Evolutionary conservation across 2,329 filamentous ascomycete species (phyloP).

Genomic region (Monascus ruber): DNA sequence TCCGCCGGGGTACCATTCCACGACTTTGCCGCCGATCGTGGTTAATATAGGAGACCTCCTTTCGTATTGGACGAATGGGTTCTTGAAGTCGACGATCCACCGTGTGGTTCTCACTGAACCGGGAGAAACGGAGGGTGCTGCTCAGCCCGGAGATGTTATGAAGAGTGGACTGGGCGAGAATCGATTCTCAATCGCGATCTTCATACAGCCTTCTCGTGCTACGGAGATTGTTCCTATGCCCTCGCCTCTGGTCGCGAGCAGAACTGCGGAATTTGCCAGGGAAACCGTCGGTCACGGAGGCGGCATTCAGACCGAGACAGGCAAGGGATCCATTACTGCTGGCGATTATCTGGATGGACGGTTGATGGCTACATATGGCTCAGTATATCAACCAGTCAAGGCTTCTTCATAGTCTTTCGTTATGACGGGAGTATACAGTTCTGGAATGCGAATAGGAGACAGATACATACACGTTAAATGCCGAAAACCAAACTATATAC

Average conservation of each 20-base stretch:
- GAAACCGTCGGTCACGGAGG: constrained; percentile 32
- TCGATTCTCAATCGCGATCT: constrained; percentile 40
- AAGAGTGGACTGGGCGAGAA: too few species aligned
- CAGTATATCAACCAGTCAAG: too few species aligned
- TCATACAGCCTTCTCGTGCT: constrained; percentile 50
- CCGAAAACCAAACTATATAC: too few species aligned
- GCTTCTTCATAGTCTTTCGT: too few species aligned
- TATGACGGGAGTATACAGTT: too few species aligned
- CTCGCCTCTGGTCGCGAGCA: constrained; percentile 34
- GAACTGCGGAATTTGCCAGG: constrained; percentile 7
- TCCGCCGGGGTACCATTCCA: constrained; percentile 43
- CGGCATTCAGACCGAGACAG: constrained; percentile 21
- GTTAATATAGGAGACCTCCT: constrained; percentile 62
- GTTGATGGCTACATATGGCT: constrained; percentile 47
- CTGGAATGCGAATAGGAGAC: too few species aligned
- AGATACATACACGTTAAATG: too few species aligned
- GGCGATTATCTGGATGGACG: constrained; percentile 47
- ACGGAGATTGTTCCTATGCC: constrained; percentile 45
- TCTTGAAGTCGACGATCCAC: constrained; percentile 81
- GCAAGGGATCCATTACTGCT: constrained; percentile 40
- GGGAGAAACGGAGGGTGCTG: constrained; percentile 3
- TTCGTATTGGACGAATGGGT: constrained; percentile 80
- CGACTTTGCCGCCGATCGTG: constrained; percentile 56
- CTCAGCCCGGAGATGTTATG: too few species aligned
- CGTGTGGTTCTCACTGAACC: constrained; percentile 56